These are phyloP conservation scores for Tylopilus balloui DNA, from an alignment of 768 basidiomycete genomes.

Conservation along the genomic window DNA sequence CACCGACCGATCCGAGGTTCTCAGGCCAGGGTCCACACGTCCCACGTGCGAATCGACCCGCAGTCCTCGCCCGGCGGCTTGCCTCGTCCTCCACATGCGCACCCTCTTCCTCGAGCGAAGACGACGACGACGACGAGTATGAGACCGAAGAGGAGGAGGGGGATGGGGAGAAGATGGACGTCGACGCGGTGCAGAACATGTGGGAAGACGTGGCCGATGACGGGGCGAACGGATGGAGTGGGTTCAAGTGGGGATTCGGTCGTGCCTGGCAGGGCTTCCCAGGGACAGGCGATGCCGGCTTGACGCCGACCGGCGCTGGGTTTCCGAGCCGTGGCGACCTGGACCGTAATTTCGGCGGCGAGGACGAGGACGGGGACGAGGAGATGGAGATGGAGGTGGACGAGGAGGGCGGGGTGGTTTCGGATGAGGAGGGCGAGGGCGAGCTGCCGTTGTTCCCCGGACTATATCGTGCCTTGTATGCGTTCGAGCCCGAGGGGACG, in stretches of 20 bases:
- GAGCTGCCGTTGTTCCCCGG: conserved; percentile 54
- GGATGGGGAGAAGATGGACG: neutral
- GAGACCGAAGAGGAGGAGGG: conserved; percentile 12
- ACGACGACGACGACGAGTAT: conserved; percentile 6
- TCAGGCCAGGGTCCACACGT: conserved; percentile 38
- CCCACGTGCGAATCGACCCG: conserved; percentile 37
- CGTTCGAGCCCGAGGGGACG: conserved; percentile 74
- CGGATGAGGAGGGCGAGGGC: conserved; percentile 20
- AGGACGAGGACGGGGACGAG: conserved; percentile 24
- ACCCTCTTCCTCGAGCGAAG: conserved; percentile 3
- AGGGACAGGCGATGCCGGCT: conserved; percentile 3
- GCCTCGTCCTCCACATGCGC: conserved; percentile 18
- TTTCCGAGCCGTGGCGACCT: conserved; percentile 43
- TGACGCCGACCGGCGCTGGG: conserved; percentile 1
- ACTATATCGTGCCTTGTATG: conserved; percentile 70
- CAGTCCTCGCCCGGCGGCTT: conserved; percentile 28
- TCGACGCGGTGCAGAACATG: neutral
- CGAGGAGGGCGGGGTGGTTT: conserved; percentile 33
- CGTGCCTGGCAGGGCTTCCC: conserved; percentile 35
- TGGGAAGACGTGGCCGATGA: conserved; percentile 29
- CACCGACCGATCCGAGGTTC: conserved; percentile 41
- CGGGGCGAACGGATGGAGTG: conserved; percentile 30
- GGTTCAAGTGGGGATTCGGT: conserved; percentile 42
- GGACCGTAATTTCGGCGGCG: conserved; percentile 43
- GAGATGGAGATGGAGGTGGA: conserved; percentile 23